Conservation (phyloP, 2,329 filamentous ascomycete species). For the Chrysoporthe cubensis region DNA sequence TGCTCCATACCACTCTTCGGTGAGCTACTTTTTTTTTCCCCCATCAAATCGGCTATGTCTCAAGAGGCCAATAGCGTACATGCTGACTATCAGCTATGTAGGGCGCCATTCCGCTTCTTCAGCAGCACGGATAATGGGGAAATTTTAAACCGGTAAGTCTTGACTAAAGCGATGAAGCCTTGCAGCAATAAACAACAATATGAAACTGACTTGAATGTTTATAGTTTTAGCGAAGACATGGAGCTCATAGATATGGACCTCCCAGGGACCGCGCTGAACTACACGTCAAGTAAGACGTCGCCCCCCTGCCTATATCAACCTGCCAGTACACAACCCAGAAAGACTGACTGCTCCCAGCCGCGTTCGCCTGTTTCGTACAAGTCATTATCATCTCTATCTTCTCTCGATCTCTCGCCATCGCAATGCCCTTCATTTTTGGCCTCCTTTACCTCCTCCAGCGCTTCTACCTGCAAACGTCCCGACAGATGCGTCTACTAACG, state of each 20-base stretch:
- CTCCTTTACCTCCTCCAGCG: constrained; percentile 55
- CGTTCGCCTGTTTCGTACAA: constrained; percentile 12
- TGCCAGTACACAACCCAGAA: constrained; percentile 43
- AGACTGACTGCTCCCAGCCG: not conserved
- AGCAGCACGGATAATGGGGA: constrained; percentile 39
- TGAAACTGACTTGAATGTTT: constrained; percentile 32
- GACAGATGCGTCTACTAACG: constrained; percentile 61
- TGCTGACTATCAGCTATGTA: constrained; percentile 22
- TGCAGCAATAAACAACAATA: too few relatives aligned
- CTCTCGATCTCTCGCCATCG: constrained; percentile 35
- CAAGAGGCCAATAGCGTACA: too few relatives aligned
- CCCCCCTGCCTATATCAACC: constrained; percentile 47
- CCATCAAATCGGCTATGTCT: too few relatives aligned
- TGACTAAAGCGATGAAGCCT: too few relatives aligned
- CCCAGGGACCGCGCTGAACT: constrained; percentile 37
- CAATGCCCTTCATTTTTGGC: constrained; percentile 17
- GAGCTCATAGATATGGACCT: constrained; percentile 37
- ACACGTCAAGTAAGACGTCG: constrained; percentile 41
- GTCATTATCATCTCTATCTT: constrained; percentile 5
- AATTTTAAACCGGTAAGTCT: too few relatives aligned
- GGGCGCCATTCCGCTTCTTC: constrained; percentile 39
- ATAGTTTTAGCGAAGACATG: constrained; percentile 41
- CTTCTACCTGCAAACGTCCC: constrained; percentile 60
- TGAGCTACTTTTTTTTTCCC: too few relatives aligned
- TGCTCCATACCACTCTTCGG: too few relatives aligned